Evolutionary conservation across 257 asterid genomes (phyloP).

Genomic region (Scutellaria galericulata): DNA sequence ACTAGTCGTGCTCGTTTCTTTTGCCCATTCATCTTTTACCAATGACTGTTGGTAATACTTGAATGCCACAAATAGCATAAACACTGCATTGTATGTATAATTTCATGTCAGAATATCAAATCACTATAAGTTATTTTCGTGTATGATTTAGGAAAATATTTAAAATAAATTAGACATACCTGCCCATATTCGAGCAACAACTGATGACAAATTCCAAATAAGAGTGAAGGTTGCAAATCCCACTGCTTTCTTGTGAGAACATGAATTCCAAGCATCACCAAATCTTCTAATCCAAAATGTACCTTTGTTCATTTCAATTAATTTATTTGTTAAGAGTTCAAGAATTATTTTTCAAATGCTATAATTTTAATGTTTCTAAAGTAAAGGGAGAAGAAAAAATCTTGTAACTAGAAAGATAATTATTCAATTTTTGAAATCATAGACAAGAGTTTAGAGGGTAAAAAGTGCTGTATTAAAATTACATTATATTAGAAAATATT

Average conservation of each 20-base stretch:
- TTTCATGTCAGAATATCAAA: neutral
- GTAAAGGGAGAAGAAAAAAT: too few species aligned
- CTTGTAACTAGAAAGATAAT: too few species aligned
- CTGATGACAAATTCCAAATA: conserved; percentile 78
- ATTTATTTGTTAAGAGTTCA: neutral
- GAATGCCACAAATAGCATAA: conserved; percentile 87
- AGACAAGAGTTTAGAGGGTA: too few species aligned
- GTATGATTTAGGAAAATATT: neutral
- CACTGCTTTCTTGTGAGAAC: conserved; percentile 83
- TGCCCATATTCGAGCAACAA: conserved; percentile 82
- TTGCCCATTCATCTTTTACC: conserved; percentile 49
- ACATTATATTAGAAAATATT: too few species aligned
- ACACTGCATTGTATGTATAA: conserved; percentile 53
- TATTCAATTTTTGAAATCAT: too few species aligned
- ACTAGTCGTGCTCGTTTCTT: conserved; percentile 28
- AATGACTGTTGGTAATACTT: conserved; percentile 68
- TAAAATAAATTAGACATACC: conserved; percentile 42
- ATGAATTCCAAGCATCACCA: conserved; percentile 78
- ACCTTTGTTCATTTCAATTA: conserved; percentile 45
- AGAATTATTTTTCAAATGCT: neutral
- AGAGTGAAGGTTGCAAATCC: conserved; percentile 78
- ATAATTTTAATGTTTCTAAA: too few species aligned
- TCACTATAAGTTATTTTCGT: neutral
- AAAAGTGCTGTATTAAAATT: too few species aligned
- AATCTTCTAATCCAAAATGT: conserved; percentile 74